Evolutionary conservation across 352 stramenopile species (phyloP).

Genomic region (Elongisporangium undulatum): DNA sequence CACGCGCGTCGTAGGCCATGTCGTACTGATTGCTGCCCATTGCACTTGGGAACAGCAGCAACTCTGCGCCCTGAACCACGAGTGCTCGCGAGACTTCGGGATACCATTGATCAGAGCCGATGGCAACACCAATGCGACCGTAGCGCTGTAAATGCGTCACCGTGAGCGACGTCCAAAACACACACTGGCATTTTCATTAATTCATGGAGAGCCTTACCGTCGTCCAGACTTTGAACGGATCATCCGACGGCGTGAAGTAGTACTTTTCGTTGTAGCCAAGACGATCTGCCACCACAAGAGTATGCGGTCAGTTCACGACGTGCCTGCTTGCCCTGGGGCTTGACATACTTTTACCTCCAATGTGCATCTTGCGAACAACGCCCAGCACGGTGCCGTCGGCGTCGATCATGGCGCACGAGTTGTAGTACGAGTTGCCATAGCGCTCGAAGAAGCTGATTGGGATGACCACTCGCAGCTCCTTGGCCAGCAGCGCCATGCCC

Average conservation of each 20-base stretch:
- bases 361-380: slow-evolving; percentile 89
- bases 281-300: slow-evolving; percentile 41
- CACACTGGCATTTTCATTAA: neutral
- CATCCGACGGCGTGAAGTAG: slow-evolving; percentile 90
- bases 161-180: neutral
- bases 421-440: slow-evolving; percentile 91
- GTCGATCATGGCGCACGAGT: slow-evolving; percentile 90
- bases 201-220: slow-evolving; percentile 57
- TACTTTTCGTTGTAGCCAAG: slow-evolving; percentile 92
- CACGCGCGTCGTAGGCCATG: slow-evolving; percentile 77
- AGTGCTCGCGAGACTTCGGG: slow-evolving; percentile 86
- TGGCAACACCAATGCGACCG: slow-evolving; percentile 83
- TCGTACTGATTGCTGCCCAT: slow-evolving; percentile 89
- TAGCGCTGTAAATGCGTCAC: slow-evolving; percentile 48
- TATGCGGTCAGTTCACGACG: neutral
- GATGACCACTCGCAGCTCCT: slow-evolving; percentile 89
- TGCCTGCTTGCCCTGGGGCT: neutral
- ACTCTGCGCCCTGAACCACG: slow-evolving; percentile 86
- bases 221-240: slow-evolving; percentile 87
- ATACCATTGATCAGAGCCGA: slow-evolving; percentile 93
- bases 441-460: slow-evolving; percentile 92
- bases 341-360: slow-evolving; percentile 47
- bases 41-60: slow-evolving; percentile 77
- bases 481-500: slow-evolving; percentile 84
- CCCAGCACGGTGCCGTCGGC: slow-evolving; percentile 83